phyloP scores from a whole-genome alignment of 169 alveolate species.

The Eimeria necatrix region DNA sequence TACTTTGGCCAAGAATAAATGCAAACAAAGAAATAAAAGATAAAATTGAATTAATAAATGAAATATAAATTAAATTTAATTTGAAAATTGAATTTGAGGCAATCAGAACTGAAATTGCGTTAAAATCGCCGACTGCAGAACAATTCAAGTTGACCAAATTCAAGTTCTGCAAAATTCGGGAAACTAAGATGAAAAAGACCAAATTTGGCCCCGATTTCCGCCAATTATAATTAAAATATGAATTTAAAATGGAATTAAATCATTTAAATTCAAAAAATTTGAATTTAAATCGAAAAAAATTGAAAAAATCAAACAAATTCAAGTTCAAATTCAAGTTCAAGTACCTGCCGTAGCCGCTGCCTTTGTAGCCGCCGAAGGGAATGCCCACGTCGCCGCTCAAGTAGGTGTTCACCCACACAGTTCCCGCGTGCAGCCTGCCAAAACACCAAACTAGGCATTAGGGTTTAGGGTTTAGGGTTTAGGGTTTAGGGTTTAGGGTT shows the following conservation, averaged over 20 bases:
- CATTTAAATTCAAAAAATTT: no score
- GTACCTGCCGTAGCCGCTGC: conserved; percentile 82
- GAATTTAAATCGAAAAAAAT: background rate
- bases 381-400: conserved; percentile 80
- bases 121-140: no score
- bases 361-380: conserved; percentile 94
- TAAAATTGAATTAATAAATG: background rate
- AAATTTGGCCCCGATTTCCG: background rate
- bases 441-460: background rate
- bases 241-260: no score
- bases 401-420: conserved; percentile 89
- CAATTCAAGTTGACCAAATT: no score
- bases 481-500: conserved; percentile 11
- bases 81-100: no score
- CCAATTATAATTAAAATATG: no score
- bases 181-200: background rate
- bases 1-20: no score
- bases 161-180: no score
- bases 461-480: conserved; percentile 7
- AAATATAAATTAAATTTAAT: background rate
- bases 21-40: background rate
- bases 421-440: conserved; percentile 84
- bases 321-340: no score
- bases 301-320: background rate
- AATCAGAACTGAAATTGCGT: no score